Percentiles rank a stretch among this genome's conserved stretches.
Conservation (phyloP, 495 filamentous ascomycete genomes). For the Tuber aestivum region DNA sequence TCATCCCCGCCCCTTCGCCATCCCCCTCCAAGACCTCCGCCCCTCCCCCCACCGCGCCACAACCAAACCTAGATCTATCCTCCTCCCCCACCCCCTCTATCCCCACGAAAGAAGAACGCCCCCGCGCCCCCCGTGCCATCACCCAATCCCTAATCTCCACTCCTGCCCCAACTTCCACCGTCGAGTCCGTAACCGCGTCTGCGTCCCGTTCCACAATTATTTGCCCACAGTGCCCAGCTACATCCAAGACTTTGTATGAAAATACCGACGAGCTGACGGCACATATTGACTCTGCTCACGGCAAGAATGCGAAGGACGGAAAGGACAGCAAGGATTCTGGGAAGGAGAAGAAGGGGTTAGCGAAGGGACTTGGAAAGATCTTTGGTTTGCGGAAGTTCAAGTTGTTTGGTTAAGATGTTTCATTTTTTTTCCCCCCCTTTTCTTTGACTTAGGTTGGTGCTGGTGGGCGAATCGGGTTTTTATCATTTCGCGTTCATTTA, state of each 20-base stretch:
- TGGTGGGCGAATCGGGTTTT: neutral
- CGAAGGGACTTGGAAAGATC: neutral
- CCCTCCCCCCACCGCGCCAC: neutral
- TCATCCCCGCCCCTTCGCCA: neutral
- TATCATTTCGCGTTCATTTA: neutral
- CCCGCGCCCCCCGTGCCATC: neutral
- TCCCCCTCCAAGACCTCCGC: neutral
- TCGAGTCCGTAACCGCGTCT: neutral
- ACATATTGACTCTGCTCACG: neutral
- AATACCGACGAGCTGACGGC: neutral
- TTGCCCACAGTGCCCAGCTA: neutral
- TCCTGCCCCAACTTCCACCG: neutral
- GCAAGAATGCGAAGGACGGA: neutral
- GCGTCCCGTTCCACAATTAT: neutral
- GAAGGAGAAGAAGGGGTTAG: neutral
- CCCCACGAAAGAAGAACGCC: neutral
- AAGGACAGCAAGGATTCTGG: neutral
- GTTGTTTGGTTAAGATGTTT: neutral
- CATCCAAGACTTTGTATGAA: neutral
- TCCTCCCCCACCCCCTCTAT: neutral
- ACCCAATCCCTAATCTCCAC: neutral
- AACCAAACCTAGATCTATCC: neutral
- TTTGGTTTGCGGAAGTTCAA: neutral
- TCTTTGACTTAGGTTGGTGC: neutral
- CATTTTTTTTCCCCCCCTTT: neutral